phyloP scores from a whole-genome alignment of 306 rosid genomes.

The Quercus agrifolia region DNA sequence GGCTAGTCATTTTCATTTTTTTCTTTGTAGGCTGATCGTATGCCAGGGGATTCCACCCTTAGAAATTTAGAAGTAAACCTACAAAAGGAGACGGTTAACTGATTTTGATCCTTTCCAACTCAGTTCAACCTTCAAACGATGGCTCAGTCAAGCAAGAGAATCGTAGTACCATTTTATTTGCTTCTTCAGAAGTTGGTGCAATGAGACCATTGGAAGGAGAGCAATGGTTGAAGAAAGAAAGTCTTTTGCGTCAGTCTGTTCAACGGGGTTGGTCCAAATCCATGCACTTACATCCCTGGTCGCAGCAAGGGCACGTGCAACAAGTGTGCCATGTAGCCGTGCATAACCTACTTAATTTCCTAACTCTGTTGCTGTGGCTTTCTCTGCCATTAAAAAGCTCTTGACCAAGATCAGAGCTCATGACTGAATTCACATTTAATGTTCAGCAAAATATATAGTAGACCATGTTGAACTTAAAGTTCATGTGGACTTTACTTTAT shows the following conservation, averaged over 20 bases:
- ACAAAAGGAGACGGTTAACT: too few relatives aligned
- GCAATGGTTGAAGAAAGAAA: neutral
- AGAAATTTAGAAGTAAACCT: too few relatives aligned
- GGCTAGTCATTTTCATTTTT: too few relatives aligned
- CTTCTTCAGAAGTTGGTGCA: constrained; percentile 24
- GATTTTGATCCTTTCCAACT: neutral
- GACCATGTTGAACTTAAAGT: neutral
- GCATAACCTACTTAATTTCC: neutral
- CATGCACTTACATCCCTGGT: too few relatives aligned
- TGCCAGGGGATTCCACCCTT: too few relatives aligned
- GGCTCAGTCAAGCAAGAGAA: constrained; percentile 17
- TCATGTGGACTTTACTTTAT: neutral
- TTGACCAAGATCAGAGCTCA: neutral
- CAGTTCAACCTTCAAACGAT: constrained; percentile 27
- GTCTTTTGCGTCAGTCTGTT: constrained; percentile 9
- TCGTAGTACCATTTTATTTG: constrained; percentile 6
- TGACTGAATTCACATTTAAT: neutral
- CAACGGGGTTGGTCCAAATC: neutral
- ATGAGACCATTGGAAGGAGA: constrained; percentile 24
- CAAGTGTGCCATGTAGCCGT: neutral
- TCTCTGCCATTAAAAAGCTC: neutral
- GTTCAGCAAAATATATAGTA: neutral
- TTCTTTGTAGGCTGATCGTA: neutral
- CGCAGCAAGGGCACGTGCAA: neutral
- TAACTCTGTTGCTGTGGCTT: neutral